Percentiles rank a stretch among this genome's conserved stretches.
These are phyloP conservation scores for Lentinus tigrinus DNA, from an alignment of 768 basidiomycete species.

Conservation along the genomic window DNA sequence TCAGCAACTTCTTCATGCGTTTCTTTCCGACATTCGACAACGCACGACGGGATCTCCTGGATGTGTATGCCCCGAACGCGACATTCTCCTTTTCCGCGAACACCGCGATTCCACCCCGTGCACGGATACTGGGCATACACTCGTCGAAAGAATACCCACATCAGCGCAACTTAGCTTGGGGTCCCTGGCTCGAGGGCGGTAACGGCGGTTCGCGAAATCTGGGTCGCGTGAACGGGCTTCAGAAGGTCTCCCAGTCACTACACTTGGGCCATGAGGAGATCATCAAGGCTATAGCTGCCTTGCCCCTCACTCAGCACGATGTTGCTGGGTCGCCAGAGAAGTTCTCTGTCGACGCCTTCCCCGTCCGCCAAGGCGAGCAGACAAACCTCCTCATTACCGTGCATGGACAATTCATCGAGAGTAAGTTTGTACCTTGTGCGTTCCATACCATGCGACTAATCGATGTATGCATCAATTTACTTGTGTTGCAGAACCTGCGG, in stretches of 20 bases:
- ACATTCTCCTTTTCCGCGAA: slow-evolving; percentile 91
- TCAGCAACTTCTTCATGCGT: slow-evolving; percentile 76
- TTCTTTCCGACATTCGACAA: slow-evolving; percentile 86
- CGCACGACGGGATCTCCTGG: slow-evolving; percentile 61
- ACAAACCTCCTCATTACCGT: slow-evolving; percentile 65
- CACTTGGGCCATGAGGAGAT: slow-evolving; percentile 70
- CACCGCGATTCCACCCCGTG: slow-evolving; percentile 77
- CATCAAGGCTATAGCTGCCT: slow-evolving; percentile 52
- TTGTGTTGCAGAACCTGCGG: slow-evolving; percentile 52
- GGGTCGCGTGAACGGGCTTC: slow-evolving; percentile 58
- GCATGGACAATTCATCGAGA: slow-evolving; percentile 90
- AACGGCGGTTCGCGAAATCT: slow-evolving; percentile 74
- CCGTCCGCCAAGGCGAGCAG: slow-evolving; percentile 58
- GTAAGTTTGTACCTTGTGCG: slow-evolving; percentile 43
- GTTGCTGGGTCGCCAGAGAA: slow-evolving; percentile 74
- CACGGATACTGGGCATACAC: slow-evolving; percentile 70
- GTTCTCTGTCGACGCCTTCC: slow-evolving; percentile 88
- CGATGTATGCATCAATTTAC: neutral
- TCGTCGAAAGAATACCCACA: slow-evolving; percentile 67
- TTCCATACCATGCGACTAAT: slow-evolving; percentile 7
- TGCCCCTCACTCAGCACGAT: slow-evolving; percentile 85
- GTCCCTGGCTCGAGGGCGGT: slow-evolving; percentile 57
- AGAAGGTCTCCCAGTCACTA: slow-evolving; percentile 63
- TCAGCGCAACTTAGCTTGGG: slow-evolving; percentile 82
- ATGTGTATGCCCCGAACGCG: slow-evolving; percentile 81